Evolutionary conservation across 371 early-diverging fungal species (phyloP).

Genomic region (Globomyces sp.): DNA sequence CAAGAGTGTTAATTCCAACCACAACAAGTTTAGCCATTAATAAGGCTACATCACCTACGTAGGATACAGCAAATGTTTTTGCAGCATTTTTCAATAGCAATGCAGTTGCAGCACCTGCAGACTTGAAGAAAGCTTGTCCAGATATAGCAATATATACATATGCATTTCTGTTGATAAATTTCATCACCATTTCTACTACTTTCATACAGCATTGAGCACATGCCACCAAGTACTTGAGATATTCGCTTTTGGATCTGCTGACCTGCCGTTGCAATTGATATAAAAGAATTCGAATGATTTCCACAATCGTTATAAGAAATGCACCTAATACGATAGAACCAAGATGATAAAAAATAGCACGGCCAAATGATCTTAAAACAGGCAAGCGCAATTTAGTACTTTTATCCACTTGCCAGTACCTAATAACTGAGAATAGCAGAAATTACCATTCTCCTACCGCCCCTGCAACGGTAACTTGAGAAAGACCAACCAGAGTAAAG

Average conservation of each 20-base stretch:
- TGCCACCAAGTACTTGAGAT: slow-evolving; percentile 31
- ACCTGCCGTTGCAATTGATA: slow-evolving; percentile 28
- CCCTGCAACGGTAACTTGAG: slow-evolving; percentile 48
- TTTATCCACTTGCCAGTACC: slow-evolving; percentile 57
- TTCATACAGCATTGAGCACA: slow-evolving; percentile 51
- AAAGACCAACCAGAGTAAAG: slow-evolving; percentile 42
- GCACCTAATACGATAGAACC: slow-evolving; percentile 54
- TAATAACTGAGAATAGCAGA: no score
- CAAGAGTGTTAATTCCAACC: slow-evolving; percentile 4
- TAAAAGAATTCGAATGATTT: slow-evolving; percentile 41
- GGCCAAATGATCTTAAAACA: slow-evolving; percentile 36
- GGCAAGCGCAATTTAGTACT: slow-evolving; percentile 27
- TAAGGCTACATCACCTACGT: slow-evolving; percentile 17
- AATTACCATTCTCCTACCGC: slow-evolving; percentile 38
- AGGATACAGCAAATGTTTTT: slow-evolving; percentile 15
- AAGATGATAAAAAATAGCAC: slow-evolving; percentile 49
- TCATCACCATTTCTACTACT: slow-evolving; percentile 42
- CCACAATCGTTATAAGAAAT: slow-evolving; percentile 49
- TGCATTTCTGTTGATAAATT: slow-evolving; percentile 57
- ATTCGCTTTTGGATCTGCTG: slow-evolving; percentile 26
- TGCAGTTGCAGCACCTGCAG: slow-evolving; percentile 38
- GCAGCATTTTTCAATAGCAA: slow-evolving; percentile 37
- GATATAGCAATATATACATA: slow-evolving; percentile 53
- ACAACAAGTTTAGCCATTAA: slow-evolving; percentile 19
- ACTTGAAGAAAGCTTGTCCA: slow-evolving; percentile 49